phyloP scores from a whole-genome alignment of 495 filamentous ascomycete species.

The Eremomyces bilateralis region DNA sequence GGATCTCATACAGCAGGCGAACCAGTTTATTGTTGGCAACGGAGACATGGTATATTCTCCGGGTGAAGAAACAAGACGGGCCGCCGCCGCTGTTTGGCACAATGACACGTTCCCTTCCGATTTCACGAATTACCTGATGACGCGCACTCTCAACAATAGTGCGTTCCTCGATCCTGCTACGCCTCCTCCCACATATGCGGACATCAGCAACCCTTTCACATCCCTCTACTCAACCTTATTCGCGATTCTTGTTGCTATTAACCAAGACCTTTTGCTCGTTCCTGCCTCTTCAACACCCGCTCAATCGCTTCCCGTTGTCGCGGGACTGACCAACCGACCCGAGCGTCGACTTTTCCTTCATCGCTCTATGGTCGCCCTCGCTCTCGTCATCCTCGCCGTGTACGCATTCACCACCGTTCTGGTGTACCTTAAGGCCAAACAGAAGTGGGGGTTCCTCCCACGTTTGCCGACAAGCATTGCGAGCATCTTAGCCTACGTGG shows the following conservation, averaged over 20 bases:
- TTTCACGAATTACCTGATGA: conserved; percentile 19
- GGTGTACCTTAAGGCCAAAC: conserved; percentile 16
- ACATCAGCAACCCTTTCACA: conserved; percentile 7
- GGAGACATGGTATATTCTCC: too few species aligned
- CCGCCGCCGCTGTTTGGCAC: conserved; percentile 13
- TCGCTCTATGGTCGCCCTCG: conserved; percentile 14
- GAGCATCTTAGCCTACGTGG: conserved; percentile 14
- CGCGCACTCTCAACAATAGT: conserved; percentile 5
- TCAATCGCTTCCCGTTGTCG: neutral
- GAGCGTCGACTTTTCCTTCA: conserved; percentile 20
- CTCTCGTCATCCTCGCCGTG: conserved; percentile 14
- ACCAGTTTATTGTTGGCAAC: neutral
- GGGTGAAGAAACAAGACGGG: too few species aligned
- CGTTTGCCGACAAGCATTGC: conserved; percentile 23
- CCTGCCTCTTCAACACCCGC: neutral
- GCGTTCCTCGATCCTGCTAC: conserved; percentile 15
- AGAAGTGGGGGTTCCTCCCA: conserved; percentile 15
- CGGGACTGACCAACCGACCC: conserved; percentile 1
- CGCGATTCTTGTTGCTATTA: conserved; percentile 15
- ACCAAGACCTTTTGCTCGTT: conserved; percentile 12
- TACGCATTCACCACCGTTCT: conserved; percentile 16
- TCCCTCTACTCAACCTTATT: conserved; percentile 17
- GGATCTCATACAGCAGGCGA: neutral
- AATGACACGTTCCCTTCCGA: conserved; percentile 18
- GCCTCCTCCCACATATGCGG: conserved; percentile 10